phyloP scores from a whole-genome alignment of 257 asterid species.

The Prunella vulgaris region DNA sequence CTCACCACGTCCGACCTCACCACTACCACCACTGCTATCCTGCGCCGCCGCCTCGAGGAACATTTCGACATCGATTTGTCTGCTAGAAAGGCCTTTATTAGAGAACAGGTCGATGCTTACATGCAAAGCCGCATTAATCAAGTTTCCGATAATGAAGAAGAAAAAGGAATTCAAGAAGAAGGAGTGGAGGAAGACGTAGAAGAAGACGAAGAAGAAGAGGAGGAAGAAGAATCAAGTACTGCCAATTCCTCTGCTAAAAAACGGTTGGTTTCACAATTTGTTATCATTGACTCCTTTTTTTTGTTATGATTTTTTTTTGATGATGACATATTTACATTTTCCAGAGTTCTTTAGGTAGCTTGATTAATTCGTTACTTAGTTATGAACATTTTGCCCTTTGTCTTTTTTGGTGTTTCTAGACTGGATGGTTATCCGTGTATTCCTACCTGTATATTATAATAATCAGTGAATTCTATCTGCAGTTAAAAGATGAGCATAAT shows the following conservation, averaged over 20 bases:
- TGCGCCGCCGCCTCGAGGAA: constrained; percentile 78
- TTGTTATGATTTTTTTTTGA: neutral
- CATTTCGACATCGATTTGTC: constrained; percentile 87
- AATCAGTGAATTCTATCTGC: neutral
- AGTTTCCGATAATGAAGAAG: constrained; percentile 33
- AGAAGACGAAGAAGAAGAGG: constrained; percentile 34
- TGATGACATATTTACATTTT: neutral
- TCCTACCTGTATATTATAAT: too few relatives aligned
- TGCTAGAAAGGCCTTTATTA: constrained; percentile 55
- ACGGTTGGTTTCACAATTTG: constrained; percentile 34
- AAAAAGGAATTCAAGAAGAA: constrained; percentile 15
- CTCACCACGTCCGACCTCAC: constrained; percentile 77
- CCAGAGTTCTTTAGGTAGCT: neutral
- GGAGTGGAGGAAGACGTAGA: constrained; percentile 21
- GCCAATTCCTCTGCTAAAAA: constrained; percentile 32
- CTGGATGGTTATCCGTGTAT: too few relatives aligned
- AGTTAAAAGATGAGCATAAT: neutral
- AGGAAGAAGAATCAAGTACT: constrained; percentile 22
- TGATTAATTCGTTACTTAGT: neutral
- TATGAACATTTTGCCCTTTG: neutral
- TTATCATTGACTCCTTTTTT: neutral
- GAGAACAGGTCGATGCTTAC: constrained; percentile 72
- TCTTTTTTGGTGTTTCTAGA: neutral
- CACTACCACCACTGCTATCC: constrained; percentile 59
- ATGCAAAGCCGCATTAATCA: constrained; percentile 46